Conservation (phyloP, 129 eudicot genomes). For the Smallanthus sonchifolius region DNA sequence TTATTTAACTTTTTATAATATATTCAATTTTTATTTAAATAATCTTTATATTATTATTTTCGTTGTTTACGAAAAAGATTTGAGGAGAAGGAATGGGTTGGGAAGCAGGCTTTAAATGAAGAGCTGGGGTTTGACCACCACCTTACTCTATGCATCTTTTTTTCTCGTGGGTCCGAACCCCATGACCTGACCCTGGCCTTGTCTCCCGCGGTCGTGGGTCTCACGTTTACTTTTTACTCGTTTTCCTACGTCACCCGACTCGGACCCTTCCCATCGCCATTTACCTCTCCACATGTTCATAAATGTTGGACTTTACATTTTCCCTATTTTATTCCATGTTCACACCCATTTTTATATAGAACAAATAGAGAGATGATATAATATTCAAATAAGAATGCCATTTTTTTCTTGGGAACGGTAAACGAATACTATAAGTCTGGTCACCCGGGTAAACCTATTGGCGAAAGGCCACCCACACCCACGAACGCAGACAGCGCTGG, state of each 20-base stretch:
- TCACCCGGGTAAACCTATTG: too few species aligned
- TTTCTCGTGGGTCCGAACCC: constrained; percentile 23
- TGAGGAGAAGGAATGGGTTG: background rate
- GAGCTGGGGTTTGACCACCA: constrained; percentile 16
- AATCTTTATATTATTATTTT: background rate
- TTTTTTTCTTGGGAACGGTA: too few species aligned
- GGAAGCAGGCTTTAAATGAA: constrained; percentile 15
- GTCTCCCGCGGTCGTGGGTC: background rate
- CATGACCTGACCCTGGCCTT: background rate
- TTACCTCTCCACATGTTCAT: constrained; percentile 9
- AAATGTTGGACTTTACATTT: background rate
- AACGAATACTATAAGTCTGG: too few species aligned
- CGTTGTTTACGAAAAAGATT: constrained; percentile 17
- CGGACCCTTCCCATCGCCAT: background rate
- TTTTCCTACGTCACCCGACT: background rate
- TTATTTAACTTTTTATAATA: background rate
- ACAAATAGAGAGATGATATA: too few species aligned
- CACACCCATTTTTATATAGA: too few species aligned
- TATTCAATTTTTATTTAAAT: background rate
- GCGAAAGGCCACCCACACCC: too few species aligned
- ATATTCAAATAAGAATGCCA: too few species aligned
- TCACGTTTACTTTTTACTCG: constrained; percentile 25
- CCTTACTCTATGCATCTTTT: constrained; percentile 19
- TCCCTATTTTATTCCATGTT: too few species aligned
- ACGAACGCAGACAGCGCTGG: too few species aligned